Percentiles rank a stretch among this genome's conserved stretches.
phyloP scores from a whole-genome alignment of 2,329 filamentous ascomycete genomes.

The Calycina herbarum region DNA sequence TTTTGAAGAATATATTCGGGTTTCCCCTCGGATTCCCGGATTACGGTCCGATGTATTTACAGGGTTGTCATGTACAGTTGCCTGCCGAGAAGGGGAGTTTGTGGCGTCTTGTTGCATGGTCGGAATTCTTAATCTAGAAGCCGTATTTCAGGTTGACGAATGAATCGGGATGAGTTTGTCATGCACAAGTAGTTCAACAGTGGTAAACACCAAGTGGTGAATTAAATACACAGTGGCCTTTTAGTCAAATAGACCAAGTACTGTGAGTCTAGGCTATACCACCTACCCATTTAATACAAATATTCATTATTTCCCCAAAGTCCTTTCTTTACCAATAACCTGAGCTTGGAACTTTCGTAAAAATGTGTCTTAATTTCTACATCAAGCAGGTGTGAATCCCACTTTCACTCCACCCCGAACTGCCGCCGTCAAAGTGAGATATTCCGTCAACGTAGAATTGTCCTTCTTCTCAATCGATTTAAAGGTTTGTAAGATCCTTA shows the following conservation, averaged over 20 bases:
- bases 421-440: constrained; percentile 28
- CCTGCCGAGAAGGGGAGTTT: not conserved
- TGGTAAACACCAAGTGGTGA: not conserved
- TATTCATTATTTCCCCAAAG: not conserved
- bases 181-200: not conserved
- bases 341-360: not conserved
- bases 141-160: not conserved
- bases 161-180: not conserved
- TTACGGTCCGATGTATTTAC: too few relatives aligned
- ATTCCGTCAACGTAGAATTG: constrained; percentile 22
- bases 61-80: not conserved
- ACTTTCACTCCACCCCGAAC: constrained; percentile 29
- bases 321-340: not conserved
- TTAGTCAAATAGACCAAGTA: not conserved
- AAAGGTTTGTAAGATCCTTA: constrained; percentile 39
- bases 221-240: not conserved
- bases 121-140: not conserved
- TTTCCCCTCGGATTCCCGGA: too few relatives aligned
- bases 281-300: not conserved
- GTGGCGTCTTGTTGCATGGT: not conserved
- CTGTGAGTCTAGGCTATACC: not conserved
- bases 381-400: constrained; percentile 29
- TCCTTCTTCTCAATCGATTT: constrained; percentile 32
- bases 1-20: too few relatives aligned
- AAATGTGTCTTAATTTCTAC: not conserved